phyloP scores from a whole-genome alignment of 2,329 filamentous ascomycete species.

The Colletotrichum eleusines region DNA sequence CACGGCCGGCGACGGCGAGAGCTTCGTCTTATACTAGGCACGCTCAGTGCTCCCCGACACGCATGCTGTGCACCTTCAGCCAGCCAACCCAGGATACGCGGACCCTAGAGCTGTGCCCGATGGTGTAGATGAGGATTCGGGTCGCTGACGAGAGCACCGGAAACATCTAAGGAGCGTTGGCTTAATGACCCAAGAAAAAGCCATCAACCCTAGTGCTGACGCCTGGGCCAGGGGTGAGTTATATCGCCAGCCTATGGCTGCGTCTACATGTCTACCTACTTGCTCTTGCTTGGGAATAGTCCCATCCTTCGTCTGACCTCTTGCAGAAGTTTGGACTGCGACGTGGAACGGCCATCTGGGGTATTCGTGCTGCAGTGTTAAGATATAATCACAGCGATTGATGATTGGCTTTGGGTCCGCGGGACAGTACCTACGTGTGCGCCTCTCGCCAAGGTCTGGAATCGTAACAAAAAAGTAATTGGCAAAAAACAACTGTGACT shows the following conservation, averaged over 20 bases:
- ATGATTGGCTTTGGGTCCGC: neutral
- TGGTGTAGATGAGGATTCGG: conserved; percentile 2
- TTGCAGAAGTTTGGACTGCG: neutral
- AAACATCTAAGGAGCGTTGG: neutral
- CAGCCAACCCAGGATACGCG: neutral
- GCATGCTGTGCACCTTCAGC: neutral
- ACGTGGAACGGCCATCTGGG: neutral
- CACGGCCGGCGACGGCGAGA: neutral
- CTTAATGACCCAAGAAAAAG: neutral
- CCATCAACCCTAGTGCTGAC: conserved; percentile 13
- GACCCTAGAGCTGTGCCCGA: neutral
- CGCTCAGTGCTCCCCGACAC: neutral
- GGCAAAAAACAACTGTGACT: neutral
- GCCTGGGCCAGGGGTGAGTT: neutral
- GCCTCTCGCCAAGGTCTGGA: neutral
- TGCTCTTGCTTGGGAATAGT: neutral
- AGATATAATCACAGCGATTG: neutral
- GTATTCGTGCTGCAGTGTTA: neutral
- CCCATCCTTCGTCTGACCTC: neutral
- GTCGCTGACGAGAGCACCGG: conserved; percentile 32
- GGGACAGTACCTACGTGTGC: neutral
- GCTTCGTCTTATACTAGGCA: conserved; percentile 7
- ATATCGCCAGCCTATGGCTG: conserved; percentile 6
- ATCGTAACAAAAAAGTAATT: neutral
- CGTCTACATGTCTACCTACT: neutral